phyloP scores from a whole-genome alignment of 495 filamentous ascomycete species.

The Tuber indicum region DNA sequence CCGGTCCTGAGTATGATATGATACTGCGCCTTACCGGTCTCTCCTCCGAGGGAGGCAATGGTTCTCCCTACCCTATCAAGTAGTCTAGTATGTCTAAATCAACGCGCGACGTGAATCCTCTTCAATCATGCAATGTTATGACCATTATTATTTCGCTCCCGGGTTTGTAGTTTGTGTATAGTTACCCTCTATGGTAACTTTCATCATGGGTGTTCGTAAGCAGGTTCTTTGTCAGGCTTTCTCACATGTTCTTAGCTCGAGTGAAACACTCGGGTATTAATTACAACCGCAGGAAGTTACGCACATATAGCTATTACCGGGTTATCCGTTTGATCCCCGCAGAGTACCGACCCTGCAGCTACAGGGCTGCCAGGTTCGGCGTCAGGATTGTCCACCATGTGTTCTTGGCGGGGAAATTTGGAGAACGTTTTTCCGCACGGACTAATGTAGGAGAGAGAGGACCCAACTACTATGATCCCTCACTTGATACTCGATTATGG shows the following conservation, averaged over 20 bases:
- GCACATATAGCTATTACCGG: background rate
- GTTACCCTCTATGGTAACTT: background rate
- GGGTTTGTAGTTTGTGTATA: background rate
- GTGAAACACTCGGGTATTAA: background rate
- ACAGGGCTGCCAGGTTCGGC: background rate
- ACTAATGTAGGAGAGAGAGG: background rate
- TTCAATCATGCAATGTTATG: background rate
- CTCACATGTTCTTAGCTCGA: background rate
- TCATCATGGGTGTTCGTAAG: background rate
- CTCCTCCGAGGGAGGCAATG: too few relatives aligned
- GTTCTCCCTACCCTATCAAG: too few relatives aligned
- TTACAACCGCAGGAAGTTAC: background rate
- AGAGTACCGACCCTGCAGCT: background rate
- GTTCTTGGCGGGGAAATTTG: background rate
- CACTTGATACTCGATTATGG: background rate
- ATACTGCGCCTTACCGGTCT: too few relatives aligned
- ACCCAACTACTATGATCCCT: background rate
- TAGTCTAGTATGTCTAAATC: background rate
- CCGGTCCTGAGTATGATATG: too few relatives aligned
- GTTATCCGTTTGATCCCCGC: background rate
- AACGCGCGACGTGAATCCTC: background rate
- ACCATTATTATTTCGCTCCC: background rate
- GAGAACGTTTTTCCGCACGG: background rate
- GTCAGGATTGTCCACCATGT: background rate
- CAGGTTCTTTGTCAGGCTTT: background rate